Base-by-base conservation (phyloP, 192 early-diverging fungal species). In the Helicostylum pulchrum region DNA sequence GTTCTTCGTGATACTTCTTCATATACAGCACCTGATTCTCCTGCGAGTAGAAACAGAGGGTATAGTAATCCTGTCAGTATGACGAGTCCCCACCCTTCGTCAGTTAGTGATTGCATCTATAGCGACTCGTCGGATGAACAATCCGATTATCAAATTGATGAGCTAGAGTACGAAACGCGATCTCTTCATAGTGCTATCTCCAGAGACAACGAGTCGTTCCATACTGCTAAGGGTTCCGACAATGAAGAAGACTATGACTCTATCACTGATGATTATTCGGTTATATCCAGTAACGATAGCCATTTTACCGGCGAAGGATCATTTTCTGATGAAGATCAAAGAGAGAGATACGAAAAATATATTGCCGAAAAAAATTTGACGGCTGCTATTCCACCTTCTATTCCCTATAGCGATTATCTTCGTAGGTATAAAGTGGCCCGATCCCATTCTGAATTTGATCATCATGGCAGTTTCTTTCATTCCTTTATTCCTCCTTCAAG, bases 401-500 rank as follows among this genome's bases (percentile, higher is more conserved):
- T 64, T 54, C 62, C 62, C 20, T 64, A 64, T n/a, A 64, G 62
- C 23, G 62, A 53, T 30, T 64, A 64, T 30, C 51, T 64, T 8
- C 32, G 50, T 42, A 50, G 62, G 43, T 64, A 53, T 26, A 31
- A 50, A 59, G 36, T 44, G 21, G 45, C 36, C 26, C 36, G 21
- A 6, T 42, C 43, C n/a, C 3, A 48, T 15, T 48, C 46, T 48
- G 46, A 12, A 11, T 20, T 11, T 59, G 15, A 15, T 59, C 21
- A 30, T n/a, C 31, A 48, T 21, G 34, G 54, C 43, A 10, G 50
- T 56, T 61, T 74, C 50, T 74, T 62, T 67, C 14, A 79, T 43
- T 72, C 81, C 1, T 85, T 74, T 61, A 56, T 85, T 31, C 76
- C 77, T 12, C 83, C 83, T 7, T 75, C 81, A 0, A 75, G 74